phyloP scores from a whole-genome alignment of 768 basidiomycete species.

The Inosperma sp. region DNA sequence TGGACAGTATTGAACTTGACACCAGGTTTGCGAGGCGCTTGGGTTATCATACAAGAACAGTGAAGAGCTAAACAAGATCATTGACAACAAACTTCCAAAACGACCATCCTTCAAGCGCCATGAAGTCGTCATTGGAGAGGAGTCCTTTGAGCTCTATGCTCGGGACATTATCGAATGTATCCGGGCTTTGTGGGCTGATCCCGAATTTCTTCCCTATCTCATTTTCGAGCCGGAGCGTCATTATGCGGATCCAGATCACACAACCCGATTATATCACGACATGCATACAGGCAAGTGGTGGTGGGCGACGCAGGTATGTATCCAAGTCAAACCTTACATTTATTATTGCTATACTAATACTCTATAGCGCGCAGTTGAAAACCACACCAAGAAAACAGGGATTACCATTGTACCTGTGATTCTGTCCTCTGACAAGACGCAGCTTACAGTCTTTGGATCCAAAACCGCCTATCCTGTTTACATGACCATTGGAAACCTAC shows the following conservation, averaged over 20 bases:
- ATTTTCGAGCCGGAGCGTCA: conserved; percentile 35
- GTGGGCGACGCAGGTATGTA: conserved; percentile 46
- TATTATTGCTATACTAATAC: not conserved
- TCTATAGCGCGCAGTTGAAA: conserved; percentile 22
- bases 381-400: conserved; percentile 10
- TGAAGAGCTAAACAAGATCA: conserved; percentile 25
- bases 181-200: conserved; percentile 30
- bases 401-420: conserved; percentile 41
- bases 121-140: conserved; percentile 26
- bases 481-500: conserved; percentile 44
- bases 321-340: not conserved
- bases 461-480: conserved; percentile 46
- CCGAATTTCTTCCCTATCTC: conserved; percentile 30
- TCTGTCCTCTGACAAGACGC: conserved; percentile 44
- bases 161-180: conserved; percentile 36
- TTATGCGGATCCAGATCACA: conserved; percentile 27
- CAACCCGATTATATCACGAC: conserved; percentile 32
- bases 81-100: conserved; percentile 23
- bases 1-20: conserved; percentile 2
- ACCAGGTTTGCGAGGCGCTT: conserved; percentile 25
- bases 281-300: conserved; percentile 50
- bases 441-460: conserved; percentile 36
- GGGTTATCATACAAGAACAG: conserved; percentile 25
- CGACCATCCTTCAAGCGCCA: conserved; percentile 24
- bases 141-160: conserved; percentile 30